A percentile compares a stretch with the other conserved stretches of the same genome.
Evolutionary conservation across 2,329 filamentous ascomycete genomes (phyloP).

Genomic region (Fusarium clavum): DNA sequence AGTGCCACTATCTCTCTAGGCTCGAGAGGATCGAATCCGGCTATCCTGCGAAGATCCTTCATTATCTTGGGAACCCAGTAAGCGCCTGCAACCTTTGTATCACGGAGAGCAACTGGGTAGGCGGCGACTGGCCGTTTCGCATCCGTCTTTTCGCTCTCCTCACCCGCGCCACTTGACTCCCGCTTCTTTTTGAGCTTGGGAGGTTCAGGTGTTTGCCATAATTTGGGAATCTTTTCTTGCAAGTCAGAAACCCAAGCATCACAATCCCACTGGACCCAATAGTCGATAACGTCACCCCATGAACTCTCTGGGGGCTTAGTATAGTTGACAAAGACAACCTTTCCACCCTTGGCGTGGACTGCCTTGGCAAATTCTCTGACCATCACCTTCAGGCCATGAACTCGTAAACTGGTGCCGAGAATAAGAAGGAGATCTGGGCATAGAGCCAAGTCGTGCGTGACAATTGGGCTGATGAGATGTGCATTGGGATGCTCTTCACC

Average conservation of each 20-base stretch:
- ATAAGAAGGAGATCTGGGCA: constrained; percentile 76
- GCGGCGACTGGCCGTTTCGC: constrained; percentile 50
- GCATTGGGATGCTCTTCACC: constrained; percentile 78
- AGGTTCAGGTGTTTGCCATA: constrained; percentile 67
- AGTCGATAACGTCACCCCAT: constrained; percentile 80
- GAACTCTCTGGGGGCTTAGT: constrained; percentile 78
- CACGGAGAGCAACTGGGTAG: constrained; percentile 58
- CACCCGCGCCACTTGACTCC: constrained; percentile 44
- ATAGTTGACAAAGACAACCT: constrained; percentile 78
- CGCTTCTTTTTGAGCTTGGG: constrained; percentile 56
- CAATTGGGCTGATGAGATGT: constrained; percentile 74
- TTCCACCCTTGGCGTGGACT: constrained; percentile 74
- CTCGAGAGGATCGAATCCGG: constrained; percentile 40
- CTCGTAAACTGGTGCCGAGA: constrained; percentile 76
- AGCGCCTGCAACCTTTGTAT: constrained; percentile 60
- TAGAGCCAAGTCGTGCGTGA: constrained; percentile 74
- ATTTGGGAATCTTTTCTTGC: constrained; percentile 66
- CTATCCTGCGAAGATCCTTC: constrained; percentile 53
- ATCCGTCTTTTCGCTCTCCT: constrained; percentile 45
- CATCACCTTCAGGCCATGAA: constrained; percentile 78
- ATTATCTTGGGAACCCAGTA: constrained; percentile 59
- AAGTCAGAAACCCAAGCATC: constrained; percentile 78
- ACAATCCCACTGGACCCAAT: constrained; percentile 80
- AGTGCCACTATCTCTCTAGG: constrained; percentile 35
- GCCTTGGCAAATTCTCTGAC: constrained; percentile 78